These are phyloP conservation scores for Didymella pinodella DNA, from an alignment of 2,329 filamentous ascomycete genomes.

Conservation along the genomic window DNA sequence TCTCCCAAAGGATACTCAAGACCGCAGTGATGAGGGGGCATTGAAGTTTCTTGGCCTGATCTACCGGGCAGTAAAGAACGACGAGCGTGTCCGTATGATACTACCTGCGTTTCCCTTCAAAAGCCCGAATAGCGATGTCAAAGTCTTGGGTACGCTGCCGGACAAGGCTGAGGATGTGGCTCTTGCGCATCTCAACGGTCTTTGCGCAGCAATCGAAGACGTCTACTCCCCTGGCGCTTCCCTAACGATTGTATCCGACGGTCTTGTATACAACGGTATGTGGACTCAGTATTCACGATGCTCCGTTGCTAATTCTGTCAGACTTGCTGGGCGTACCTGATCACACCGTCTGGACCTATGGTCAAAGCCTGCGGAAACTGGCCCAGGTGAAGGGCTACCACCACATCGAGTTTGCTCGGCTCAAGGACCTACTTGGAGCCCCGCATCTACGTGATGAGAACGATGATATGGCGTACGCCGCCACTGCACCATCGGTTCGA, in stretches of 20 bases:
- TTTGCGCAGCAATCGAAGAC: neutral
- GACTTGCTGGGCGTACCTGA: neutral
- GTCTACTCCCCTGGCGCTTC: neutral
- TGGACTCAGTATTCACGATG: neutral
- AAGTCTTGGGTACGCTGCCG: slow-evolving; percentile 60
- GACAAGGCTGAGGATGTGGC: slow-evolving; percentile 57
- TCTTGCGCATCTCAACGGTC: slow-evolving; percentile 44
- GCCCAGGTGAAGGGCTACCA: neutral
- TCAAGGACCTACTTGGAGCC: neutral
- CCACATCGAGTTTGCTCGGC: neutral
- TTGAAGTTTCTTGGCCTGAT: neutral
- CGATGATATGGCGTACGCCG: neutral
- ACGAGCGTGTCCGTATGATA: neutral
- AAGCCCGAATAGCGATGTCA: slow-evolving; percentile 63
- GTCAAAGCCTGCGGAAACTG: neutral
- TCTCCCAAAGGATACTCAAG: neutral
- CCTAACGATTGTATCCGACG: neutral
- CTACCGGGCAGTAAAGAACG: neutral
- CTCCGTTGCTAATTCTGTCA: neutral
- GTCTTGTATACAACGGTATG: neutral
- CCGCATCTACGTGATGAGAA: neutral
- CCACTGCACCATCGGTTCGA: neutral
- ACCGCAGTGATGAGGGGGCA: neutral
- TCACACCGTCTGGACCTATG: neutral
- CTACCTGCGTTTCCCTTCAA: slow-evolving; percentile 60